These are phyloP conservation scores for Yarrowia bubula DNA, from an alignment of 805 yeast species.

Conservation along the genomic window DNA sequence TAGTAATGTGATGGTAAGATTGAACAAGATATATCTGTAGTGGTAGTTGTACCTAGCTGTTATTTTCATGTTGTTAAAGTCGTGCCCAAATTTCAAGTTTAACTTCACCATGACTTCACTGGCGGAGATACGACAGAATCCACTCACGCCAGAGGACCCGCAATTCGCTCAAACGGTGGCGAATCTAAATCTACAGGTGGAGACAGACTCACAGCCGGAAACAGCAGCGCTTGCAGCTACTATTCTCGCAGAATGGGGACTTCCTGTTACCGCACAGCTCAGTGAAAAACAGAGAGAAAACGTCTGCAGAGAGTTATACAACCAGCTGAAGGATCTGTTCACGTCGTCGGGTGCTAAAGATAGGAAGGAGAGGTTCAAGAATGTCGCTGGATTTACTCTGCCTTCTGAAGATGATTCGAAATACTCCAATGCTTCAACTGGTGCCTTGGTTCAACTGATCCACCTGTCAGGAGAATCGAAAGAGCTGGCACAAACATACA, in stretches of 20 bases:
- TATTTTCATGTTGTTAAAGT: background rate
- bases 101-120: background rate
- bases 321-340: background rate
- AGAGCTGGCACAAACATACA: constrained; percentile 29
- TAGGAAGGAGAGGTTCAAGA: constrained; percentile 6
- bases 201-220: background rate
- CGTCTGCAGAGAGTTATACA: background rate
- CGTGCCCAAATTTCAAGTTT: background rate
- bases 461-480: constrained; percentile 6
- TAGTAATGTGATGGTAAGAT: background rate
- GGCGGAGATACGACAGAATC: background rate
- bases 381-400: constrained; percentile 4
- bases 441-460: constrained; percentile 9
- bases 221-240: constrained; percentile 1
- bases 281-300: background rate
- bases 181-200: background rate
- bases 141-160: background rate
- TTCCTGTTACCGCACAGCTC: background rate
- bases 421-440: constrained; percentile 5
- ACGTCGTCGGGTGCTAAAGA: background rate
- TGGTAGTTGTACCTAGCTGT: background rate
- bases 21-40: background rate
- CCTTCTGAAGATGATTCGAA: background rate
- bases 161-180: background rate
- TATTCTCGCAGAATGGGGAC: background rate